A percentile compares a stretch with the other conserved stretches of the same genome.
phyloP scores from a whole-genome alignment of 192 early-diverging fungal genomes.

The Lobosporangium transversale region DNA sequence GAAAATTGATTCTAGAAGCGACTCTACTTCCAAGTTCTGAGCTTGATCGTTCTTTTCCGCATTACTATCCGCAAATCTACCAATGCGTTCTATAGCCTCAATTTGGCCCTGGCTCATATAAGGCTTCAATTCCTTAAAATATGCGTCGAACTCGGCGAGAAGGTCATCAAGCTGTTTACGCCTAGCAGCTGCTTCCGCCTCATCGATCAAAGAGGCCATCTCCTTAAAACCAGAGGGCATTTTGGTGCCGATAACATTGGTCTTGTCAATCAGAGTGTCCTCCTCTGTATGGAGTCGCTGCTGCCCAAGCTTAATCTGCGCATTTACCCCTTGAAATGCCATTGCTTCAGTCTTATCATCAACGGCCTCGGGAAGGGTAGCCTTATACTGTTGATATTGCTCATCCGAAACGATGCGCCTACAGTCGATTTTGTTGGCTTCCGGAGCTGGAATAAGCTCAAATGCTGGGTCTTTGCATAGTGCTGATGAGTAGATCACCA shows the following conservation, averaged over 20 bases:
- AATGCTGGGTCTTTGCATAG: conserved; percentile 75
- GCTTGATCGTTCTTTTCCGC: neutral
- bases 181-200: neutral
- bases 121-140: conserved; percentile 3
- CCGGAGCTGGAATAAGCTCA: conserved; percentile 47
- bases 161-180: conserved; percentile 2
- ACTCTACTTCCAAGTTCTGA: neutral
- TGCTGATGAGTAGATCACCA: conserved; percentile 78
- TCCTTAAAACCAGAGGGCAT: neutral
- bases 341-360: conserved; percentile 9
- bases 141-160: neutral
- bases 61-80: conserved; percentile 2
- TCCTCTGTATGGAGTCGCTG: too few species aligned
- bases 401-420: conserved; percentile 68
- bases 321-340: neutral
- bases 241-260: neutral
- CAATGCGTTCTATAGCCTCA: neutral
- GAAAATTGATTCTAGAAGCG: conserved; percentile 1
- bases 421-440: conserved; percentile 70
- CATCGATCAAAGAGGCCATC: conserved; percentile 4
- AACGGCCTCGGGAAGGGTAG: conserved; percentile 12
- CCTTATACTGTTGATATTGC: conserved; percentile 44
- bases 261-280: neutral
- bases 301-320: conserved; percentile 9
- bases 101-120: neutral